These are phyloP conservation scores for Aspergillus sp. DNA, from an alignment of 2,329 filamentous ascomycete genomes.

Conservation along the genomic window DNA sequence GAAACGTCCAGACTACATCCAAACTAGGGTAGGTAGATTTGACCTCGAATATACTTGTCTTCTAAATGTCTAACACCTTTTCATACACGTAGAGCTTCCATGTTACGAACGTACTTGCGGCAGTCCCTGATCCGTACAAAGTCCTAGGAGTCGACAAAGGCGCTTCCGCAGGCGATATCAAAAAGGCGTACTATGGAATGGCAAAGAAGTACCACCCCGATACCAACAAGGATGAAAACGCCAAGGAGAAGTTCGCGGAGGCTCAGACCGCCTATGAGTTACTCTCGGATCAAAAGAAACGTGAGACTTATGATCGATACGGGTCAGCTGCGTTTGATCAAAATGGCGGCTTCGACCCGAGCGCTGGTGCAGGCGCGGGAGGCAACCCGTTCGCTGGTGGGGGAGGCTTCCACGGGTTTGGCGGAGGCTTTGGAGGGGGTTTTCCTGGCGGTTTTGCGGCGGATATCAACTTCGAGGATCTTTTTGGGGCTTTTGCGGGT, in stretches of 20 bases:
- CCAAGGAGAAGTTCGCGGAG: slow-evolving; percentile 92
- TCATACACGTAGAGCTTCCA: slow-evolving; percentile 42
- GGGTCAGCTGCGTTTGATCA: slow-evolving; percentile 74
- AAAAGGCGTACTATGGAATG: slow-evolving; percentile 96
- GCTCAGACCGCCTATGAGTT: slow-evolving; percentile 94
- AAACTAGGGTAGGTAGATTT: slow-evolving; percentile 31
- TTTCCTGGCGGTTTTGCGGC: slow-evolving; percentile 65
- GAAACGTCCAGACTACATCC: slow-evolving; percentile 24
- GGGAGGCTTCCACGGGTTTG: slow-evolving; percentile 62
- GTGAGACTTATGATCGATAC: slow-evolving; percentile 86
- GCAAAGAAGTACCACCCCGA: slow-evolving; percentile 98
- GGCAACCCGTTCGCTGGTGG: slow-evolving; percentile 57
- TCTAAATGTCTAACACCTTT: slow-evolving; percentile 8
- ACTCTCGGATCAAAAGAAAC: slow-evolving; percentile 89
- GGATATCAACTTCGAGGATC: slow-evolving; percentile 93
- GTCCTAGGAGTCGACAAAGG: slow-evolving; percentile 79
- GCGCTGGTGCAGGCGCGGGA: slow-evolving; percentile 48
- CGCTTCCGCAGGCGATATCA: slow-evolving; percentile 85
- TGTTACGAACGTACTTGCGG: slow-evolving; percentile 57
- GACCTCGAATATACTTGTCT: neutral
- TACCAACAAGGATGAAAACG: slow-evolving; percentile 91
- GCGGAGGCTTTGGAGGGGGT: slow-evolving; percentile 58
- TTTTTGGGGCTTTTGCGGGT: slow-evolving; percentile 83
- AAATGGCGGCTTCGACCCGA: slow-evolving; percentile 75
- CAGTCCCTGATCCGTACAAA: slow-evolving; percentile 81